Percentiles rank a stretch among this genome's conserved stretches.
Conservation (phyloP, 768 basidiomycete species). For the Lentinula detonsa region DNA sequence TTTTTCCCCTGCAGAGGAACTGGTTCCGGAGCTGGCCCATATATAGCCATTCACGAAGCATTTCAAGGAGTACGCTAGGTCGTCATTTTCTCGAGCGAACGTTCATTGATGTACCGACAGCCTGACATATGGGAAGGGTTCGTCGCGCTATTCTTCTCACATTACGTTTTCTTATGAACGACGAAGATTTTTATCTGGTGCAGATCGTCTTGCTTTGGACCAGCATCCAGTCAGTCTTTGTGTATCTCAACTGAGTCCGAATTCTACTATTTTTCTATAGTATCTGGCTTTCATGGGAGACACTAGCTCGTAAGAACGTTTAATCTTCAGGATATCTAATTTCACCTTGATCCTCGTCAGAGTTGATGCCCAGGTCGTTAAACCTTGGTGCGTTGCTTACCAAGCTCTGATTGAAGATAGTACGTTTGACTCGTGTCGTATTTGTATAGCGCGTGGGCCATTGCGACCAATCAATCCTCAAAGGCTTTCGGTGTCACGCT, state of each 20-base stretch:
- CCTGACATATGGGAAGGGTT: constrained; percentile 41
- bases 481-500: constrained; percentile 69
- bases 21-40: constrained; percentile 53
- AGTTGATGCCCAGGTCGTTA: constrained; percentile 30
- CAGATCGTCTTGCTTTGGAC: constrained; percentile 74
- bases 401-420: constrained; percentile 3
- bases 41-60: constrained; percentile 58
- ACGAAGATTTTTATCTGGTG: constrained; percentile 61
- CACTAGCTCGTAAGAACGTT: constrained; percentile 28
- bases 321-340: neutral
- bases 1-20: constrained; percentile 42
- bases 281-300: constrained; percentile 40
- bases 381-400: constrained; percentile 32
- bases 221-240: constrained; percentile 64
- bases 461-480: constrained; percentile 56
- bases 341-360: constrained; percentile 16
- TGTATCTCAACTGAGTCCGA: constrained; percentile 30
- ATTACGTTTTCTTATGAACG: constrained; percentile 4
- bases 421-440: constrained; percentile 1
- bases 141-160: constrained; percentile 7
- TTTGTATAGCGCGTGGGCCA: constrained; percentile 35
- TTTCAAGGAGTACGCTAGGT: constrained; percentile 47
- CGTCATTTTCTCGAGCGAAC: constrained; percentile 7
- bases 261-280: constrained; percentile 22
- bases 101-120: constrained; percentile 17